Base-by-base conservation (phyloP, 1,284 basidiomycete genomes). In the Cutaneotrichosporon sp. region DNA sequence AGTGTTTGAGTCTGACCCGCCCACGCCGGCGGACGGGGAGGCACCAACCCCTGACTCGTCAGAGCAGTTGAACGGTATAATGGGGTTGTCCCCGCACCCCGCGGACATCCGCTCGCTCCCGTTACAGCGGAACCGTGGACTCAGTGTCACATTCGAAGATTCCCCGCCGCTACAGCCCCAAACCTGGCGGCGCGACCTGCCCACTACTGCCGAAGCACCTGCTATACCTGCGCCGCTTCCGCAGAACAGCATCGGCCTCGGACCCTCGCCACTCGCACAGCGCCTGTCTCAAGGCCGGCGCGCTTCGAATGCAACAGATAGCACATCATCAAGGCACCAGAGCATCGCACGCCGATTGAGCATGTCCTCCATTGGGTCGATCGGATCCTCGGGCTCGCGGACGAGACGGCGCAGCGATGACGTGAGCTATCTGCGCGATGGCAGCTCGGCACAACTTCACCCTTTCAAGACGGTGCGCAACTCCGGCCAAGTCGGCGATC, bases 81-180 rank as follows among this genome's bases (percentile, higher is more conserved):
- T 51, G 1, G 22, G 22, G 26, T 11, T 11, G 10, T 16, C 49
- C 13, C 49, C 49, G 22, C 21, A 30, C 10, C 49, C 49, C 6
- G 22, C 30, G 10, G 22, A 26, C 30, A 30, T 51, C 22, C 22
- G 49, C 5, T 51, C 49, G 49, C 49, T 51, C 4, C n/a, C 36
- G 38, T 16, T 36, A 10, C 1, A 16, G 16, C 55, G 34, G 21
- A 31, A 34, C 30, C 42, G 57, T 8, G 46, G 26, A 16, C 46
- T 26, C 26, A 58, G 57, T 46, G 42, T 58, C 18, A 49, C 57
- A 16, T 58, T 58, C 46, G 49, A 51, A 16, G 22, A 51, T 3
- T 22, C 49, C 22, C 21, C 49, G 30, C 21, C 49, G 14, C 22
- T 10, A 13, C 13, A 14, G 49, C 5, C 49, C 4, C 49, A 14